These are phyloP conservation scores for Lablab purpureus DNA, from an alignment of 306 rosid genomes.

Conservation along the genomic window DNA sequence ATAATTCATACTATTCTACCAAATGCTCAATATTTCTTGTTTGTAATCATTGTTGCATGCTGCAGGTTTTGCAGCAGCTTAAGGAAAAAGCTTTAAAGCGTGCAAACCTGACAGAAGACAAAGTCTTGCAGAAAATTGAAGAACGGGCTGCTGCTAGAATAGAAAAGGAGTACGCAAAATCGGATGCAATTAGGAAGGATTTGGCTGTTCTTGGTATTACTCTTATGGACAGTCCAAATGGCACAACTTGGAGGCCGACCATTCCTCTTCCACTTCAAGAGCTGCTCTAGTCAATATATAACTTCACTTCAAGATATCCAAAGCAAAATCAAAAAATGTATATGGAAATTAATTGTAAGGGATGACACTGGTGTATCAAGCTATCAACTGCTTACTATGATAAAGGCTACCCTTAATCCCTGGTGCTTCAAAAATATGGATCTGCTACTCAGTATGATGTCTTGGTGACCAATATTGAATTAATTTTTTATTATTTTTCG, in stretches of 20 bases:
- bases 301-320: conserved; percentile 29
- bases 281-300: conserved; percentile 40
- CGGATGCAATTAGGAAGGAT: conserved; percentile 79
- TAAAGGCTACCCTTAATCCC: neutral
- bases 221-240: conserved; percentile 89
- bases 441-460: neutral
- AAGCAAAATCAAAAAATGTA: conserved; percentile 20
- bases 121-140: conserved; percentile 71
- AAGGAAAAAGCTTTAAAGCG: conserved; percentile 83
- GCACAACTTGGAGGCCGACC: conserved; percentile 92
- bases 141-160: conserved; percentile 79
- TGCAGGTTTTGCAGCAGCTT: conserved; percentile 80
- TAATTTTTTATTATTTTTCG: neutral
- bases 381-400: neutral
- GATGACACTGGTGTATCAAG: neutral
- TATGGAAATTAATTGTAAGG: conserved; percentile 14
- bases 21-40: conserved; percentile 4
- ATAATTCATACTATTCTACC: neutral
- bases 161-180: conserved; percentile 81
- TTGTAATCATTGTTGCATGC: neutral
- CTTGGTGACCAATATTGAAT: conserved; percentile 19
- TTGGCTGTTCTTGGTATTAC: conserved; percentile 80
- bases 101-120: conserved; percentile 75
- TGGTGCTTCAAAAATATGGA: neutral
- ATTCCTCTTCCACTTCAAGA: conserved; percentile 84